phyloP scores from a whole-genome alignment of 2,329 filamentous ascomycete species.

The Pseudogymnoascus sp. region DNA sequence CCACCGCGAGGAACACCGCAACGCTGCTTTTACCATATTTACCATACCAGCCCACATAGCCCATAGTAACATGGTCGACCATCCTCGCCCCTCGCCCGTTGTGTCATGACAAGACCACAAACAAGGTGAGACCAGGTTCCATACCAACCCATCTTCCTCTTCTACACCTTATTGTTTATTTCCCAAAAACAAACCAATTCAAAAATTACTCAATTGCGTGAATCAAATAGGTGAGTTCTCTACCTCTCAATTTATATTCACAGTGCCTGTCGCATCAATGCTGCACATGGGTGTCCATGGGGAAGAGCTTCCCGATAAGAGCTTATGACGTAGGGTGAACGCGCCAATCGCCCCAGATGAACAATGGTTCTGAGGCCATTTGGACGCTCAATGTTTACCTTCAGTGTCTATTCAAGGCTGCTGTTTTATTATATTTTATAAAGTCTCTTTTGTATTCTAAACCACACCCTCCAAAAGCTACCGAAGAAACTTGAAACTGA shows the following conservation, averaged over 20 bases:
- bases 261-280: neutral
- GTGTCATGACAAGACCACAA: conserved; percentile 1
- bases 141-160: neutral
- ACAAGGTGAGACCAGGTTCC: conserved; percentile 4
- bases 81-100: neutral
- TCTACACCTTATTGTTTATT: neutral
- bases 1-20: neutral
- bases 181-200: neutral
- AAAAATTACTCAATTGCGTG: neutral
- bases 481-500: neutral
- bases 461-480: neutral
- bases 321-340: neutral
- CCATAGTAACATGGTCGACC: neutral
- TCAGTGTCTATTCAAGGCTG: neutral
- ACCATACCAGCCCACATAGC: neutral
- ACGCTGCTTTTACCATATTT: neutral
- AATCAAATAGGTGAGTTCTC: neutral
- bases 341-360: neutral
- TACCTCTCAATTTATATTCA: neutral
- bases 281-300: neutral
- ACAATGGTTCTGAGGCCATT: neutral
- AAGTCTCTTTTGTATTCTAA: neutral
- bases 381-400: neutral
- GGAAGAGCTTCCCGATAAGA: neutral
- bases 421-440: neutral